Percentiles rank a stretch among this genome's conserved stretches.
Conservation (phyloP, 495 filamentous ascomycete species). For the Hypoxylon subgilvum region DNA sequence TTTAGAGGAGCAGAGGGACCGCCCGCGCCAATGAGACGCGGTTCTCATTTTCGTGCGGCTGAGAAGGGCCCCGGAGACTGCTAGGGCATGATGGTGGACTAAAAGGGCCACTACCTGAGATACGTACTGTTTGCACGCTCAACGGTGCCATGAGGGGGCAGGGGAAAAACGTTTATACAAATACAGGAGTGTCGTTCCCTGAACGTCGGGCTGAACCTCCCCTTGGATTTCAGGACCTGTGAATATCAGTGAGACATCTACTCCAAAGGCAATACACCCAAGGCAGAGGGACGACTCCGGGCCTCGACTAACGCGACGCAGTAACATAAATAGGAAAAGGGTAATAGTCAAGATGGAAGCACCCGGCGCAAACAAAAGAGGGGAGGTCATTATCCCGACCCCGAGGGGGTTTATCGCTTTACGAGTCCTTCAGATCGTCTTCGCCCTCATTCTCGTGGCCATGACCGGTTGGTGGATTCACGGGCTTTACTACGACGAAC, state of each 20-base stretch:
- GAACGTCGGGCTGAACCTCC: background rate
- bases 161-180: conserved; percentile 21
- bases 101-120: no score
- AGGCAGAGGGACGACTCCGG: background rate
- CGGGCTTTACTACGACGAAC: conserved; percentile 41
- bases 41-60: conserved; percentile 21
- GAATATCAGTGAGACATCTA: no score
- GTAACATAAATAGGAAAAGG: background rate
- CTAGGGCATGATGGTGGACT: conserved; percentile 8
- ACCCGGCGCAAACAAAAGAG: conserved; percentile 28
- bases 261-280: background rate
- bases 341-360: conserved; percentile 10
- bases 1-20: background rate
- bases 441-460: conserved; percentile 46
- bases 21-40: conserved; percentile 13
- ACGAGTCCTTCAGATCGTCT: conserved; percentile 49
- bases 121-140: conserved; percentile 14
- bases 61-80: conserved; percentile 25
- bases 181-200: conserved; percentile 6
- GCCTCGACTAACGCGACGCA: background rate
- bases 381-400: conserved; percentile 40
- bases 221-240: background rate
- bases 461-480: conserved; percentile 53
- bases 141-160: background rate
- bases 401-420: conserved; percentile 49